Conservation (phyloP, 148 eudicot genomes). For the Beta vulgaris region DNA sequence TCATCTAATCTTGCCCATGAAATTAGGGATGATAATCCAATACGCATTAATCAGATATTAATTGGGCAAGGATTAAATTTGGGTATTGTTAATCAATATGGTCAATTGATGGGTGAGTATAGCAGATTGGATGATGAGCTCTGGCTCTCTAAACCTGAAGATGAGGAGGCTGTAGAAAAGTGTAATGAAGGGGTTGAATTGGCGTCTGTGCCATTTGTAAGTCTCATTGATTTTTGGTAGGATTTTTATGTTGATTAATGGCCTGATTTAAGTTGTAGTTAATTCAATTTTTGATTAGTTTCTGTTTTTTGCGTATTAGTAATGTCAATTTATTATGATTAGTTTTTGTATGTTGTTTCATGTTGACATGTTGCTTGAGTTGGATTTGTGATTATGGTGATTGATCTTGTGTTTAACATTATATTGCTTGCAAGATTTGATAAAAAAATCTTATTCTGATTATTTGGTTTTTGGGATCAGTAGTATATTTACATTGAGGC, state of each 20-base stretch:
- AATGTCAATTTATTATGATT: background rate
- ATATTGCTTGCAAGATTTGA: background rate
- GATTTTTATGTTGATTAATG: background rate
- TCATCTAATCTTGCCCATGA: background rate
- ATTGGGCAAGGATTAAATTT: slow-evolving; percentile 13
- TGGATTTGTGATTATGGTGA: background rate
- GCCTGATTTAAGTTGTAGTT: background rate
- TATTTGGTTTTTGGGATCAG: background rate
- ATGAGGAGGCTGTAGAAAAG: slow-evolving; percentile 5
- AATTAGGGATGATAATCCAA: background rate
- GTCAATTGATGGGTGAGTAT: slow-evolving; percentile 40
- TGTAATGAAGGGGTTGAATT: slow-evolving; percentile 12
- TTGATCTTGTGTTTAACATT: background rate
- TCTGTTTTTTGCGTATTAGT: background rate
- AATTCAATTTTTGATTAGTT: background rate
- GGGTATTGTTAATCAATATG: slow-evolving; percentile 35
- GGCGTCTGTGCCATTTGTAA: slow-evolving; percentile 16
- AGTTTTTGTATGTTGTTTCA: background rate
- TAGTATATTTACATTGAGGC: too few relatives aligned
- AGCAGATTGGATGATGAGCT: slow-evolving; percentile 39
- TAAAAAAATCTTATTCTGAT: background rate
- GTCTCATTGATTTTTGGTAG: slow-evolving; percentile 1
- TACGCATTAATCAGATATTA: background rate
- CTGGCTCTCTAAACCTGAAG: slow-evolving; percentile 22
- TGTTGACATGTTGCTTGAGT: background rate